Conservation (phyloP, 164 flowering plant genomes). For the Nymphaea colorata region DNA sequence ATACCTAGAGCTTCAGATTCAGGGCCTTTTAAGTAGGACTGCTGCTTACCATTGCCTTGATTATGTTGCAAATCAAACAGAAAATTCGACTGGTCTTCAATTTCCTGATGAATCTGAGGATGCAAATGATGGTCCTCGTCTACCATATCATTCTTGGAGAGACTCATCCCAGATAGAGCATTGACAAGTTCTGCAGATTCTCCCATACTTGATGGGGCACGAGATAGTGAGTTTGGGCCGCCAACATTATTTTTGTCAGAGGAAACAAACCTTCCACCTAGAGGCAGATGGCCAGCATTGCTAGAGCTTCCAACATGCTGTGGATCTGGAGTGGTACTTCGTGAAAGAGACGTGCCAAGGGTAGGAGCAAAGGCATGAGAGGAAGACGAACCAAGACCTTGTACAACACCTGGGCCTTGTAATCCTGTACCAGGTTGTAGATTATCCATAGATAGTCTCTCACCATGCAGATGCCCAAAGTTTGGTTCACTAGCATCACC, state of each 20-base stretch:
- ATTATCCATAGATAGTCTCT: constrained; percentile 26
- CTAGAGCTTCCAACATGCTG: constrained; percentile 55
- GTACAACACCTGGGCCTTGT: constrained; percentile 21
- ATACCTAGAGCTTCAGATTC: constrained; percentile 17
- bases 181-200: constrained; percentile 44
- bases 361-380: constrained; percentile 64
- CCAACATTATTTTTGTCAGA: constrained; percentile 37
- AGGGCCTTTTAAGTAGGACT: constrained; percentile 11
- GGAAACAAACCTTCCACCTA: constrained; percentile 43
- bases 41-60: constrained; percentile 19
- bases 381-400: constrained; percentile 21
- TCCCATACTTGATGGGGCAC: constrained; percentile 23
- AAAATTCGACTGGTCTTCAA: constrained; percentile 21
- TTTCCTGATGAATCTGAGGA: constrained; percentile 29
- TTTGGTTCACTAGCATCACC: constrained; percentile 36
- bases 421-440: constrained; percentile 11
- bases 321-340: constrained; percentile 76
- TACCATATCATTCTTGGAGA: constrained; percentile 29
- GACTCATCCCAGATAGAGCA: constrained; percentile 65
- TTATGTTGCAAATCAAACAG: constrained; percentile 16
- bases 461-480: constrained; percentile 29
- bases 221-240: constrained; percentile 31
- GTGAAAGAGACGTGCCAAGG: constrained; percentile 58
- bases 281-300: constrained; percentile 69
- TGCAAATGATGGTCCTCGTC: constrained; percentile 31